phyloP scores from a whole-genome alignment of 1,139 yeast genomes.

The Sugiyamaella novakii region DNA sequence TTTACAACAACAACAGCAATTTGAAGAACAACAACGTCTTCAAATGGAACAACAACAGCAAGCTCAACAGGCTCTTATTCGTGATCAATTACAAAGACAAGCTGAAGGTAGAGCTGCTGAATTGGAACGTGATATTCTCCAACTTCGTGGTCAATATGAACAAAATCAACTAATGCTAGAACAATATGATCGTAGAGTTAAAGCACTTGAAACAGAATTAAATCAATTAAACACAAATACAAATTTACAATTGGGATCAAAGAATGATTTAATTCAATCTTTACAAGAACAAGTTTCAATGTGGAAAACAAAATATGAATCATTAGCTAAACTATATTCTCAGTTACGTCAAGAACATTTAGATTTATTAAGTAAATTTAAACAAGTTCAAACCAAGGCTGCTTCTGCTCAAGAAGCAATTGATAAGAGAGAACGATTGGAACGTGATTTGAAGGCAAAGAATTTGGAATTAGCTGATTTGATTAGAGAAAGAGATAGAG shows the following conservation, averaged over 20 bases:
- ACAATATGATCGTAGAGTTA: slow-evolving; percentile 86
- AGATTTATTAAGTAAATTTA: slow-evolving; percentile 74
- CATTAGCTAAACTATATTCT: slow-evolving; percentile 85
- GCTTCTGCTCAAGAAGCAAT: slow-evolving; percentile 92
- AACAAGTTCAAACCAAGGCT: slow-evolving; percentile 84
- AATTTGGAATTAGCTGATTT: slow-evolving; percentile 87
- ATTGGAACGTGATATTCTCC: slow-evolving; percentile 75
- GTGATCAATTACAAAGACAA: slow-evolving; percentile 72
- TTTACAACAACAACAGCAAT: slow-evolving; percentile 65
- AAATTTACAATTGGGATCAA: slow-evolving; percentile 71
- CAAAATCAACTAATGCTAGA: slow-evolving; percentile 81
- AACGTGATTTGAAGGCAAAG: slow-evolving; percentile 81
- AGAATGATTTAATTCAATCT: slow-evolving; percentile 69
- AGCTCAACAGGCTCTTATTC: slow-evolving; percentile 72
- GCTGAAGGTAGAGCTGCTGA: slow-evolving; percentile 81
- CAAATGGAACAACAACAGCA: slow-evolving; percentile 70
- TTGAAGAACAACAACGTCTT: slow-evolving; percentile 69
- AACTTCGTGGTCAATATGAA: slow-evolving; percentile 79
- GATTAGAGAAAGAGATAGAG: slow-evolving; percentile 87
- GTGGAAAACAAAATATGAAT: slow-evolving; percentile 88
- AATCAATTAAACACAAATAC: slow-evolving; percentile 64
- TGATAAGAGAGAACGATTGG: slow-evolving; percentile 78
- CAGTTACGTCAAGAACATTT: slow-evolving; percentile 92
- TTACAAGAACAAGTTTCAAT: slow-evolving; percentile 74
- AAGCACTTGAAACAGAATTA: slow-evolving; percentile 76